Base-by-base conservation (phyloP, 2,329 filamentous ascomycete genomes). In the Hymenoscyphus scutula region DNA sequence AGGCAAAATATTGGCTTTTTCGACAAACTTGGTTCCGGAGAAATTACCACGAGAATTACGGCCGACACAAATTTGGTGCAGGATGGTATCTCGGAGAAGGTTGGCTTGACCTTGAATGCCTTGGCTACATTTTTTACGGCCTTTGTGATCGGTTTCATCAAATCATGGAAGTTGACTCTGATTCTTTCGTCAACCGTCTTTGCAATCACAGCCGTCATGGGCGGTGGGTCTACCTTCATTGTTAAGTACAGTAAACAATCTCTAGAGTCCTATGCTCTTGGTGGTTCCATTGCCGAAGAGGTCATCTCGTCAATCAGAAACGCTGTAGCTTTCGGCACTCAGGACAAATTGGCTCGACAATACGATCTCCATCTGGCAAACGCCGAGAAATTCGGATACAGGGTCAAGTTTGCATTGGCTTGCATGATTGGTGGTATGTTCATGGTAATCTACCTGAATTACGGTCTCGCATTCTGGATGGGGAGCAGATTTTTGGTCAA, bases 281-380 rank as follows among this genome's bases (percentile, higher is more conserved):
- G 93, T 67, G 94, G 93, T 62, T 93, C 89, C 1, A 84, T 98
- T 13, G 94, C 92, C 3, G 95, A 98, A 73, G 95, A 99, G 77
- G 94, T 97, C 60, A 84, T 99, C 71, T 93, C 91, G 75, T 97
- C 93, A 1, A 89, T 98, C 69, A 88, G 95, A 66, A 98, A 96
- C 72, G 90, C 94, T 6, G 87, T 91, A 7, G 95, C 95, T 32
- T 99, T 97, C 72, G 92, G 92, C 53, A 97, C 93, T 0, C 93
- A 98, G 76, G 90, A 94, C 61, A 92, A 94, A 67, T 83, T 98
- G n/a, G 91, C 94, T 11, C 83, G 83, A 65, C 89, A 94, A 75
- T 98, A 98, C 74, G 90, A 96, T 70, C 74, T 73, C 1, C 90
- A 96, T 74, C 80, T 98, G 34, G 77, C 77, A 53, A 82, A 84